Conservation (phyloP, 441 rosid genomes). For the Geranium incanum region DNA sequence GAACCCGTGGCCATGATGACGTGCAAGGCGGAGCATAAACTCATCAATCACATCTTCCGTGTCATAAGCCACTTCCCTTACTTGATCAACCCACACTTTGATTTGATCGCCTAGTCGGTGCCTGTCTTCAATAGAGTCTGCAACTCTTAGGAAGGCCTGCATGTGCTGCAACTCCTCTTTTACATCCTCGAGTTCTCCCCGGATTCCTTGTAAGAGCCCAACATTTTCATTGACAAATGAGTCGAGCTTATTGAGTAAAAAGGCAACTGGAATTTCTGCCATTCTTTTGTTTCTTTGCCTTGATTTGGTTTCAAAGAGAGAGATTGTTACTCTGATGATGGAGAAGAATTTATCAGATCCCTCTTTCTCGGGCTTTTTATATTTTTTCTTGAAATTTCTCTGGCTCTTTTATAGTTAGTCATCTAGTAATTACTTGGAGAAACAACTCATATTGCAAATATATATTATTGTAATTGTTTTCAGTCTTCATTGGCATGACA, state of each 20-base stretch:
- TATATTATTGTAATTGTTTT: too few species aligned
- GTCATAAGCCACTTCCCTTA: slow-evolving; percentile 35
- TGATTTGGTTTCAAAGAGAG: not conserved
- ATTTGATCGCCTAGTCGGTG: slow-evolving; percentile 18
- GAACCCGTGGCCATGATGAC: slow-evolving; percentile 15
- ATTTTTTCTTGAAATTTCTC: too few species aligned
- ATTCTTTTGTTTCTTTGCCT: slow-evolving; percentile 14
- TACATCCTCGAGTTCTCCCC: slow-evolving; percentile 26
- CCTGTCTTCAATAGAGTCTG: slow-evolving; percentile 30
- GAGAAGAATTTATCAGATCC: too few species aligned
- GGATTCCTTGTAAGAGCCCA: slow-evolving; percentile 21
- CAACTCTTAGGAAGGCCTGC: slow-evolving; percentile 31
- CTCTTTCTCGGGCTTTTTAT: too few species aligned
- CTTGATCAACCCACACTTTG: slow-evolving; percentile 39
- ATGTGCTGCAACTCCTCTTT: slow-evolving; percentile 30
- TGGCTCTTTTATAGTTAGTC: too few species aligned
- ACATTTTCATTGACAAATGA: slow-evolving; percentile 10
- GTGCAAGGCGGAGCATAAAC: slow-evolving; percentile 25
- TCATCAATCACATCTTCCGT: slow-evolving; percentile 45
- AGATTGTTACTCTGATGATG: too few species aligned
- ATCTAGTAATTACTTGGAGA: too few species aligned
- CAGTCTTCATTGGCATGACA: too few species aligned
- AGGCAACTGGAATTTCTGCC: slow-evolving; percentile 45
- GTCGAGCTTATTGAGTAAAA: slow-evolving; percentile 25
- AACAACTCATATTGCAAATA: too few species aligned